A percentile compares a stretch with the other conserved stretches of the same genome.
Conservation (phyloP, 768 basidiomycete genomes). For the Hypholoma fasciculare region DNA sequence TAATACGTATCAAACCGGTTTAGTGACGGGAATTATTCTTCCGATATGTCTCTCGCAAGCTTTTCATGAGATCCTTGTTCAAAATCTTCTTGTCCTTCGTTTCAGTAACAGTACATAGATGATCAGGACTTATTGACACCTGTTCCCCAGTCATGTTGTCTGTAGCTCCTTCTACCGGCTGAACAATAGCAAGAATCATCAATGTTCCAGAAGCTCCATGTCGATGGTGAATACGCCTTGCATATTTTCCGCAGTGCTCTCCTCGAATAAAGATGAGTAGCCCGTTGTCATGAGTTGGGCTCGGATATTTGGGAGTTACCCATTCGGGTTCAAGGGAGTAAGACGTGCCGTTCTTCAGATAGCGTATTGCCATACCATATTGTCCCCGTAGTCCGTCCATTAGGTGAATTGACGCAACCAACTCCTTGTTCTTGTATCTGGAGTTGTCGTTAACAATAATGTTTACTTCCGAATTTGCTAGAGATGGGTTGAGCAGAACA, state of each 20-base stretch:
- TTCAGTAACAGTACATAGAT: not conserved
- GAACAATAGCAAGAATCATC: not conserved
- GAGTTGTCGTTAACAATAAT: not conserved
- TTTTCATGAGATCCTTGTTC: not conserved
- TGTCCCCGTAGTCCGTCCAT: not conserved
- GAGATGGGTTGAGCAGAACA: constrained; percentile 1
- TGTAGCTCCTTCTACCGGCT: not conserved
- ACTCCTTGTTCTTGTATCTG: not conserved
- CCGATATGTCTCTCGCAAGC: not conserved
- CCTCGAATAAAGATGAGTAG: constrained; percentile 14
- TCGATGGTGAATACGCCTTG: constrained; percentile 8
- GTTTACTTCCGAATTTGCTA: not conserved
- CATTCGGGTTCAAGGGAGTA: not conserved
- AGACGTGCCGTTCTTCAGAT: not conserved
- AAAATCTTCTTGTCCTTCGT: not conserved
- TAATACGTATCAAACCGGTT: not conserved
- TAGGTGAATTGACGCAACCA: not conserved
- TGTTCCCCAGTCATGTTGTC: not conserved
- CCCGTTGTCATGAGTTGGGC: constrained; percentile 14
- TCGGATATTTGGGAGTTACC: constrained; percentile 2
- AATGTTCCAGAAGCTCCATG: not conserved
- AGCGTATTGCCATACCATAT: not conserved
- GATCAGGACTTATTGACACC: not conserved
- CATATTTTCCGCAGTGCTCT: constrained; percentile 14
- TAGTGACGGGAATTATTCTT: not conserved